A percentile compares a stretch with the other conserved stretches of the same genome.
These are phyloP conservation scores for Neurospora sp. DNA, from an alignment of 495 filamentous ascomycete genomes.

Conservation along the genomic window DNA sequence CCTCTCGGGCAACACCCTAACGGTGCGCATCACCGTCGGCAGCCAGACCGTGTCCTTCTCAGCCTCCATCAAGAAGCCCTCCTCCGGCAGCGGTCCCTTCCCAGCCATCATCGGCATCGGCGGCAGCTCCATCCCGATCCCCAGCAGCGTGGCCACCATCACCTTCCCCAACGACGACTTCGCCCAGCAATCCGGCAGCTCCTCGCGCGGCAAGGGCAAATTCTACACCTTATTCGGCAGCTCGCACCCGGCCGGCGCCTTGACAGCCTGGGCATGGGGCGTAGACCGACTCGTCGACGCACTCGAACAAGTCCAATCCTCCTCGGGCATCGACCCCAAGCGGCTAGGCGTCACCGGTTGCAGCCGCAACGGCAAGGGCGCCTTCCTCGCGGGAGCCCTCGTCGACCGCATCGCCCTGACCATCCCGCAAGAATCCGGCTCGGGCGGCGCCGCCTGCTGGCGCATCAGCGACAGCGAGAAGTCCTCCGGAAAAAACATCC, in stretches of 20 bases:
- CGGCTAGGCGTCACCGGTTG: constrained; percentile 43
- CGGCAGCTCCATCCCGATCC: constrained; percentile 36
- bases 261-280: constrained; percentile 46
- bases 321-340: constrained; percentile 39
- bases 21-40: constrained; percentile 34
- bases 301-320: constrained; percentile 34
- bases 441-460: constrained; percentile 45
- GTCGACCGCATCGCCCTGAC: constrained; percentile 43
- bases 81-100: constrained; percentile 28
- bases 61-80: constrained; percentile 32
- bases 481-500: constrained; percentile 41
- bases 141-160: constrained; percentile 36
- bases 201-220: constrained; percentile 34
- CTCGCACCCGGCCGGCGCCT: constrained; percentile 38
- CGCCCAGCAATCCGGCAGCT: constrained; percentile 27
- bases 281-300: constrained; percentile 43
- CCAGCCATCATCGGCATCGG: constrained; percentile 44
- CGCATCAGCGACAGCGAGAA: constrained; percentile 39
- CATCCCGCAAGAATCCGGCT: constrained; percentile 45
- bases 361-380: constrained; percentile 47
- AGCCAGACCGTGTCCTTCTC: constrained; percentile 40
- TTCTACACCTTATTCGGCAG: constrained; percentile 44
- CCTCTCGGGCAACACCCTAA: constrained; percentile 28
- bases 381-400: constrained; percentile 40
- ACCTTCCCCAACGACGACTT: constrained; percentile 42